These are phyloP conservation scores for Candida anglica DNA, from an alignment of 805 yeast species.

Conservation along the genomic window DNA sequence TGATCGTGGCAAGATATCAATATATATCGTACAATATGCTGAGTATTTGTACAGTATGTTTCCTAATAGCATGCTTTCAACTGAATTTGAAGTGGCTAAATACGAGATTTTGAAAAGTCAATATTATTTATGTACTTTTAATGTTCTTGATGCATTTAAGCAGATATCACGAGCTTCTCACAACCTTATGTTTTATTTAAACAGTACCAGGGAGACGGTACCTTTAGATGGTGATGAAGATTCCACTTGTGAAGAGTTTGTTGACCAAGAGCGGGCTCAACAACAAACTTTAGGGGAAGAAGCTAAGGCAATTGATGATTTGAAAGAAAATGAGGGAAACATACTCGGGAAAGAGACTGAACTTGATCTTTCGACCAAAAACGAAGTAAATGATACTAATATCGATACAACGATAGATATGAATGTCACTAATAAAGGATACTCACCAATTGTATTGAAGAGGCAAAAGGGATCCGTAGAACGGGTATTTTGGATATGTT, in stretches of 20 bases:
- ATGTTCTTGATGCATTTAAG: constrained; percentile 24
- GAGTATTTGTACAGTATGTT: constrained; percentile 14
- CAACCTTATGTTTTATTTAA: constrained; percentile 25
- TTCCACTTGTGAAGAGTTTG: too few species aligned
- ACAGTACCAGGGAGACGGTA: constrained; percentile 10
- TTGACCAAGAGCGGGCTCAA: too few species aligned
- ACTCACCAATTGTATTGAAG: not conserved
- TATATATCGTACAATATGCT: constrained; percentile 18
- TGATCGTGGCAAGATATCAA: constrained; percentile 18
- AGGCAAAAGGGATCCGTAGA: constrained; percentile 17
- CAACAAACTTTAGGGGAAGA: too few species aligned
- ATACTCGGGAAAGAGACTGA: not conserved
- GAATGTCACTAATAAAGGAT: not conserved
- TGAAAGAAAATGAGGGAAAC: not conserved
- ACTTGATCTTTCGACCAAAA: too few species aligned
- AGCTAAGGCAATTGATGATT: not conserved
- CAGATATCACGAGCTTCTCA: constrained; percentile 22
- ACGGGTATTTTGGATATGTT: constrained; percentile 32
- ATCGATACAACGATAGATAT: not conserved
- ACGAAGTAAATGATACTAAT: not conserved
- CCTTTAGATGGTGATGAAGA: constrained; percentile 3
- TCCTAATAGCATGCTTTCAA: constrained; percentile 15
- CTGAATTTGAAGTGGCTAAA: too few species aligned
- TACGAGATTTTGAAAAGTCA: constrained; percentile 23
- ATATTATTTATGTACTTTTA: constrained; percentile 19